Evolutionary conservation across 176 grass and related monocot species (phyloP), one percentile per base, ranked within the genome.

Genomic region (Oryza coarctata): DNA sequence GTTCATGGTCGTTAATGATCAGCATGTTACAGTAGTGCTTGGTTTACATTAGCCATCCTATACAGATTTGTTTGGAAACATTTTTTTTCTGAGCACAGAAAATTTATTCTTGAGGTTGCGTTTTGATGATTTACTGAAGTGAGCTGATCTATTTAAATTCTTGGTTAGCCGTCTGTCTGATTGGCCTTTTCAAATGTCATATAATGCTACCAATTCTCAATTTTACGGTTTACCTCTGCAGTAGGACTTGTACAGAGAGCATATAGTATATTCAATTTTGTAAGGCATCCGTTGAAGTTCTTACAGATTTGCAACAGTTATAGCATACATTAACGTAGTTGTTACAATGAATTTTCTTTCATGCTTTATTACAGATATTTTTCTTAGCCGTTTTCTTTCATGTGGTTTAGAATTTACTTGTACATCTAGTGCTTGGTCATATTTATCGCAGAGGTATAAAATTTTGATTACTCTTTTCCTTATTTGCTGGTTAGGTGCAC

Each of bases 401-500:
- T 33, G 32, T 33, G 32, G 32, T 33, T 33, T 33, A 33, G 32
- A 33, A 33, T 33, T n/a, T n/a, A n/a, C n/a, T n/a, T n/a, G n/a
- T n/a, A n/a, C n/a, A n/a, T n/a, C n/a, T n/a, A n/a, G n/a, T n/a
- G 3, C 22, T 45, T 77, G 31, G 45, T 60, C 72, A 31, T 81
- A 11, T 75, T 7, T 77, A 3, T 57, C 30, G 58, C 28, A 77
- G 49, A 20, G 50, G 10, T 11, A n/a, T 77, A 22, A n/a, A 4
- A 49, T 81, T n/a, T 80, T 60, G 41, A 0, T 73, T 66, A 18
- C 4, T 78, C 52, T 50, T 6, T 26, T n/a, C n/a, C 50, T 61
- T 78, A 57, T 15, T 79, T 76, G 15, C 8, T 57, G 43, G 57
- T 50, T 84, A 98, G 96, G 92, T 29, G 75, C 79, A 58, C 79